Base-by-base conservation (phyloP, 169 alveolate genomes). In the Eimeria tenella region DNA sequence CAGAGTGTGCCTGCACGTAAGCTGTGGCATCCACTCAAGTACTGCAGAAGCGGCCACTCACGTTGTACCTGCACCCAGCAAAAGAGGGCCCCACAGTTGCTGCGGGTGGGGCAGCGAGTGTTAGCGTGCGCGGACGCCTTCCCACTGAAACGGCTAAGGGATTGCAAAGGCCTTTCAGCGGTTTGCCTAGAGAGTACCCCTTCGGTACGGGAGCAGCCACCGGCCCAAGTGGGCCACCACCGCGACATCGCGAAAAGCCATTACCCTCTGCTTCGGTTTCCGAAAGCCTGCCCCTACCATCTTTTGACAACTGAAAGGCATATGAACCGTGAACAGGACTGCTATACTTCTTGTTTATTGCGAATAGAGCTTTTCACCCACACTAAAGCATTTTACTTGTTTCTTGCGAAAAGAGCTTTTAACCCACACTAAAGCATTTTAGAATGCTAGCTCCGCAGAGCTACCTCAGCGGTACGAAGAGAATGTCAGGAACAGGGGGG, bases 271-370 rank as follows among this genome's bases (percentile, higher is more conserved):
- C 91, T 62, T 83, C 91, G 25, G 91, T 83, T 25, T 31, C 71
- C 50, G 91, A 83, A 62, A 83, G 91, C 91, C 56, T 83, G 91
- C 91, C 91, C 7, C 79, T 83, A 8, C 91, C 91, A 42, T 83
- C 91, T 21, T 83, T 62, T 21, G 91, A 83, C 91, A 83, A 83
- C 63, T 83, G 79, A 83, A 42, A 21, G 21, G 21, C 42, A 15
- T 31, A 2, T 31, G 42, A 31, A 31, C 42, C 42, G 42, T 2
- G 4, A 31, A 31, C 42, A 31, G 0, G 42, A 31, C 2, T 1
- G 42, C 42, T 31, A 31, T 31, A 31, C 42, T 31, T 31, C 42
- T 31, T 31, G 42, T 31, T 0, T 31, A 0, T 31, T 31, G 42
- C 42, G 42, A 31, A 31, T 31, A 31, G 42, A 31, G 42, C 42